Evolutionary conservation across 176 grass and related monocot species (phyloP), one percentile per base, ranked within the genome.

Genomic region (Tuctoria greenei): DNA sequence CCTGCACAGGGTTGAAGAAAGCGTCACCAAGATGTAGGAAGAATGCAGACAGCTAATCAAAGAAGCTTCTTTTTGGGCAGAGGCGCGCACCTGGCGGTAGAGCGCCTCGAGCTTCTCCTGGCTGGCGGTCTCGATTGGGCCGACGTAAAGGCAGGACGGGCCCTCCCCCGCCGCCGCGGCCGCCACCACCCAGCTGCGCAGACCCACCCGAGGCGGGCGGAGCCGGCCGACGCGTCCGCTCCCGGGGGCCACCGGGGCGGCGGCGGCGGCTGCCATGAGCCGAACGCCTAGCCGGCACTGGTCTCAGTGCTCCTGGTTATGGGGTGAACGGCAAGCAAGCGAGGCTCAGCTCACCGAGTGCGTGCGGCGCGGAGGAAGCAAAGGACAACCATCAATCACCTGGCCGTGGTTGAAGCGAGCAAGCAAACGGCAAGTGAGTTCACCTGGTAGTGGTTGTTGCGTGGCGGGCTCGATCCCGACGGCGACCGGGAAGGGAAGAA

Each of bases 71-170:
- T 61, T 61, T 58, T 26, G 21, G 21, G 52, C 52, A 49, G 24
- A 0, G 4, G 36, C 0, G 40, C 11, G 18, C 20, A 97, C 94
- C 88, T 98, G 95, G 5, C 72, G 87, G 75, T 98, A 94, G 61
- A 98, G 91, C 31, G 89, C 91, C 88, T 98, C 95, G 13, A 98
- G 91, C 86, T 81, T 86, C 87, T 98, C 95, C 79, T 95, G 84
- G 76, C 91, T 98, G 79, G 95, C 95, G 13, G 89, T 94, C 72
- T 98, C 95, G 79, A 98, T 80, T 41, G 95, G 91, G 25, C 95
- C 95, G 8, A 98, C 89, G 83, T 68, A 98, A 64, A 94, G 91
- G 89, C 95, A 98, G 13, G 91, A 98, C 7, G 95, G 95, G 24
- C 89, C 95, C 72, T 94, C 79, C 39, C 63, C 60, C 24, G 77